Evolutionary conservation across 495 filamentous ascomycete genomes (phyloP).

Genomic region (Lophiotrema nucula): DNA sequence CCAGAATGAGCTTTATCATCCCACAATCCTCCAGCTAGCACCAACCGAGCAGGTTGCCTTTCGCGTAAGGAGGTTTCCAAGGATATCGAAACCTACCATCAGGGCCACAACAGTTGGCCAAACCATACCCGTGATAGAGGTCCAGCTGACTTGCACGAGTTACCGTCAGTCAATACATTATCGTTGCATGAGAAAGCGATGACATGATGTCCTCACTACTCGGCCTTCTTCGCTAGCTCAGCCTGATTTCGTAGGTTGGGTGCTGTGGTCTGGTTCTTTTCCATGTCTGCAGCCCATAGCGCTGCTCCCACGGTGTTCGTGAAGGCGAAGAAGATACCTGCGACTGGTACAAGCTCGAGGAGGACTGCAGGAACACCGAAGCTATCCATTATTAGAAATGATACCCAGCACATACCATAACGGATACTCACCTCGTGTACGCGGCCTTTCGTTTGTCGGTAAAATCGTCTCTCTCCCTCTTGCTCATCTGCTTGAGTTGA

Average conservation of each 20-base stretch:
- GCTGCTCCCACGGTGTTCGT: slow-evolving; percentile 91
- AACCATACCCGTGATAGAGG: too few species aligned
- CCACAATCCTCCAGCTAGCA: too few species aligned
- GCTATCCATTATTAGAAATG: slow-evolving; percentile 53
- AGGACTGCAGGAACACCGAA: slow-evolving; percentile 75
- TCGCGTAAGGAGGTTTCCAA: slow-evolving; percentile 26
- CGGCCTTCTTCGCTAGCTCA: slow-evolving; percentile 31
- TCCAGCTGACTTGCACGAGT: slow-evolving; percentile 11
- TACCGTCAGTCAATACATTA: not conserved
- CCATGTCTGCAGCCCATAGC: slow-evolving; percentile 90
- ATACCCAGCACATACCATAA: too few species aligned
- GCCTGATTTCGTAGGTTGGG: slow-evolving; percentile 28
- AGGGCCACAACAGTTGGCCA: slow-evolving; percentile 4
- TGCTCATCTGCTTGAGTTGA: slow-evolving; percentile 80
- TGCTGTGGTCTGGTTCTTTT: slow-evolving; percentile 47
- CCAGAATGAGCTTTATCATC: too few species aligned
- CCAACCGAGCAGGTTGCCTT: slow-evolving; percentile 14
- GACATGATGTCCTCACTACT: slow-evolving; percentile 20
- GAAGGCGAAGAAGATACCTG: slow-evolving; percentile 81
- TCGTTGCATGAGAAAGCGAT: not conserved
- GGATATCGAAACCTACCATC: slow-evolving; percentile 23
- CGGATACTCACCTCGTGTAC: slow-evolving; percentile 68
- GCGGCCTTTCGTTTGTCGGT: slow-evolving; percentile 60
- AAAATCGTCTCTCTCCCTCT: slow-evolving; percentile 60
- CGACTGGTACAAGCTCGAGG: slow-evolving; percentile 80